These are phyloP conservation scores for Ogataea henricii DNA, from an alignment of 805 yeast species.

Conservation along the genomic window DNA sequence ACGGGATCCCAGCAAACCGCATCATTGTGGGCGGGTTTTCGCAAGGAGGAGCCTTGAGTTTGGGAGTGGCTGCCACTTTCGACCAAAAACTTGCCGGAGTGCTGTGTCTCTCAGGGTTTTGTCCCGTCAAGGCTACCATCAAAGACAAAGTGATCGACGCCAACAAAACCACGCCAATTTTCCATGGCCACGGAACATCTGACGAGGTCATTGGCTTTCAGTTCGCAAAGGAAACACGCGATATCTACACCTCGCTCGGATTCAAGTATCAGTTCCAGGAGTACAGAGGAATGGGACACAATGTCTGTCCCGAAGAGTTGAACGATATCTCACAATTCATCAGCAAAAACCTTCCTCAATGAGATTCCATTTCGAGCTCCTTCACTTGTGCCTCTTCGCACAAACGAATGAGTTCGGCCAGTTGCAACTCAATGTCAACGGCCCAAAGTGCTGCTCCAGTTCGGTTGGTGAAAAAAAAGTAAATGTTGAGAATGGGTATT, in stretches of 20 bases:
- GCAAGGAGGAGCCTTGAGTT: constrained; percentile 85
- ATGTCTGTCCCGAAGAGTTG: constrained; percentile 68
- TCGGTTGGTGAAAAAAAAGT: constrained; percentile 59
- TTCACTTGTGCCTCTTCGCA: too few species aligned
- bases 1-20: constrained; percentile 58
- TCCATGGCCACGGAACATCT: constrained; percentile 83
- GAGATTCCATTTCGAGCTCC: background rate
- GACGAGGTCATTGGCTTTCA: constrained; percentile 64
- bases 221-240: constrained; percentile 42
- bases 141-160: constrained; percentile 28
- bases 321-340: constrained; percentile 52
- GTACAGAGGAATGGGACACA: constrained; percentile 69
- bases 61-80: constrained; percentile 57
- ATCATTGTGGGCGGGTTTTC: constrained; percentile 94
- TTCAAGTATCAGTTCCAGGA: constrained; percentile 50
- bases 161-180: constrained; percentile 70
- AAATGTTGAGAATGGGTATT: constrained; percentile 53
- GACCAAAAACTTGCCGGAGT: constrained; percentile 77
- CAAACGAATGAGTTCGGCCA: background rate
- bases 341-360: constrained; percentile 31
- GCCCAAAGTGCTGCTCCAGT: constrained; percentile 72
- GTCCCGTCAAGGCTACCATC: constrained; percentile 41
- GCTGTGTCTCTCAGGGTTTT: constrained; percentile 75
- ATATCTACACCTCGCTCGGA: constrained; percentile 49
- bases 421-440: constrained; percentile 37